These are phyloP conservation scores for Hypsizygus marmoreus DNA, from an alignment of 768 basidiomycete species.

Conservation along the genomic window DNA sequence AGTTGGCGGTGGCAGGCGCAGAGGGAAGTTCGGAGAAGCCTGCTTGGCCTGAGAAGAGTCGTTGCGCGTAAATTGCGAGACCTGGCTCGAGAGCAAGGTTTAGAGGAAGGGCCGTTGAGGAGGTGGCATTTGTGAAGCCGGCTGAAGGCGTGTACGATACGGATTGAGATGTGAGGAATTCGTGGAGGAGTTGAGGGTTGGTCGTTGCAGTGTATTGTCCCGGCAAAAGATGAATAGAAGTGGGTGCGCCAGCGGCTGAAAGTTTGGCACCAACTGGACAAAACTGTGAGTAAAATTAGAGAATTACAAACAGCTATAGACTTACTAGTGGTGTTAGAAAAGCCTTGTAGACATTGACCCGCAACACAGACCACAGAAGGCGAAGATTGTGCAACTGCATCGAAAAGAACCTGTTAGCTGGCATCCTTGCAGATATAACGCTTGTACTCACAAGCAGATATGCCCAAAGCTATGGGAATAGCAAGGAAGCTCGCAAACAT, in stretches of 20 bases:
- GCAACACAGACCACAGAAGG: constrained; percentile 78
- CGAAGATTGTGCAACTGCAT: constrained; percentile 54
- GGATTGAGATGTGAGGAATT: constrained; percentile 64
- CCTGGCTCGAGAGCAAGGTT: constrained; percentile 68
- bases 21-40: constrained; percentile 61
- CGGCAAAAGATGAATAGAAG: constrained; percentile 66
- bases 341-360: constrained; percentile 85
- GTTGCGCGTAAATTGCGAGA: constrained; percentile 60
- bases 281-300: constrained; percentile 1
- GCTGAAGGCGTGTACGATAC: constrained; percentile 57
- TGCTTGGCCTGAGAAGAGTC: constrained; percentile 67
- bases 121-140: constrained; percentile 64
- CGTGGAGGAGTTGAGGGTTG: constrained; percentile 71
- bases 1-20: constrained; percentile 44
- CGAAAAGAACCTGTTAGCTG: neutral
- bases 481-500: constrained; percentile 40
- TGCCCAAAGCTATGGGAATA: constrained; percentile 31
- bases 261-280: constrained; percentile 68
- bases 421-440: neutral
- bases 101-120: constrained; percentile 62
- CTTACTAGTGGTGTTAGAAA: constrained; percentile 69
- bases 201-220: constrained; percentile 75
- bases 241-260: constrained; percentile 53
- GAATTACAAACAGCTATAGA: constrained; percentile 7
- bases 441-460: constrained; percentile 37